Base-by-base conservation (phyloP, 2,329 filamentous ascomycete genomes). In the Nemania diffusa region DNA sequence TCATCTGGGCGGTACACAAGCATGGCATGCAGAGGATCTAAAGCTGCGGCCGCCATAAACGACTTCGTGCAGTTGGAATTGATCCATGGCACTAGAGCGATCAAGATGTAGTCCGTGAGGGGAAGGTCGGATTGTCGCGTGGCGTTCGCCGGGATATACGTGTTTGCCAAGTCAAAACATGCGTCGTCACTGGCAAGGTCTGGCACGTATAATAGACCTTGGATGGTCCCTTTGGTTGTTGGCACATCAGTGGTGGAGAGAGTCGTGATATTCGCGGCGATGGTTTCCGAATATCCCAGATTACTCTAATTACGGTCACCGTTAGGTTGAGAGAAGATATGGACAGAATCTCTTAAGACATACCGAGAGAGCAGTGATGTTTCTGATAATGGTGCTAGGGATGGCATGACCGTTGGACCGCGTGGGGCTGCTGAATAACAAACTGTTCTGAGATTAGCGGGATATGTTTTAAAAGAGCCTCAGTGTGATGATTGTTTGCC, bases 61-160 rank as follows among this genome's bases (percentile, higher is more conserved):
- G 90, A 86, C 62, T 85, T 80, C 13, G 92, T 91, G 77, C 95
- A 99, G 27, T 88, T 82, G 7, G 85, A 81, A 69, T 86, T 91
- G 73, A 93, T 88, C 94, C 95, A 98, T 29, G 95, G 95, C 26
- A 93, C 94, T 60, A 97, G 81, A 29, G 92, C 94, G 73, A 97
- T 88, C 58, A 94, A 83, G 62, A 91, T 89, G 78, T 92, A 93
- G 71, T 91, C 88, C 56, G 85, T 85, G 0, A 84, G 82, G 0
- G 89, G 89, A 0, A 97, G 86, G 74, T 96, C 85, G n/a, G 80
- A 78, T 72, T 87, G 85, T 17, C 91, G 88, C 13, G 93, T 97
- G 62, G 89, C 92, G 78, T 96, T 94, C 42, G 78, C 73, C 1
- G 94, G 92, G 8, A 97, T 85, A 72, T 91, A 89, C n/a, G 85